phyloP scores from a whole-genome alignment of 805 yeast species.

The Candida silvicultrix region DNA sequence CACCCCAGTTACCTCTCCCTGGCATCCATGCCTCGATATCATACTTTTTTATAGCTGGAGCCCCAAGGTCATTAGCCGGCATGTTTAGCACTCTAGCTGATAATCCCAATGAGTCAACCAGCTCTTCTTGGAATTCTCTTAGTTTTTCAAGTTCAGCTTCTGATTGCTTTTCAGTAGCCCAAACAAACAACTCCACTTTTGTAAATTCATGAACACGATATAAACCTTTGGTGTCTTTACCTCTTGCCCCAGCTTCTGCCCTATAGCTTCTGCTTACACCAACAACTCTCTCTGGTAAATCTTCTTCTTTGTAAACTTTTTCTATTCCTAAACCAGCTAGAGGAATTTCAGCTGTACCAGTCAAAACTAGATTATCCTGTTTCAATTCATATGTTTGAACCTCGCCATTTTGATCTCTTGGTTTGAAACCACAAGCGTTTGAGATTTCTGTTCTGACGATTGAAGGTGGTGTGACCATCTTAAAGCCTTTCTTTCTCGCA shows the following conservation, averaged over 20 bases:
- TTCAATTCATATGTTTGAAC: slow-evolving; percentile 71
- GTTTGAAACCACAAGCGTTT: slow-evolving; percentile 90
- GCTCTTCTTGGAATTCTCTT: slow-evolving; percentile 54
- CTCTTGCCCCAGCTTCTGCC: slow-evolving; percentile 97
- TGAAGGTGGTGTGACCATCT: slow-evolving; percentile 75
- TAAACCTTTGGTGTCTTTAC: slow-evolving; percentile 84
- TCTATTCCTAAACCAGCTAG: slow-evolving; percentile 74
- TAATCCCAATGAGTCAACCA: slow-evolving; percentile 64
- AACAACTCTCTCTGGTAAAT: slow-evolving; percentile 54
- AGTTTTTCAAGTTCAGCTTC: slow-evolving; percentile 50
- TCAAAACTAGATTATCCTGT: slow-evolving; percentile 53
- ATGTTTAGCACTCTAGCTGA: slow-evolving; percentile 77
- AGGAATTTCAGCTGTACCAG: slow-evolving; percentile 96
- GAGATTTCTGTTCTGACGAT: slow-evolving; percentile 74
- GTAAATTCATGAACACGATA: slow-evolving; percentile 96
- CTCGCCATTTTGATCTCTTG: slow-evolving; percentile 82
- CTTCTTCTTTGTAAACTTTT: slow-evolving; percentile 31
- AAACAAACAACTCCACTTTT: slow-evolving; percentile 84
- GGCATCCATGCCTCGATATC: slow-evolving; percentile 99
- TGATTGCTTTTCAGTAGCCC: slow-evolving; percentile 48
- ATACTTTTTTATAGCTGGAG: slow-evolving; percentile 86
- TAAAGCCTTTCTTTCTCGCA: slow-evolving; percentile 65
- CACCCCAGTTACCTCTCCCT: slow-evolving; percentile 91
- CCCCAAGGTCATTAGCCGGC: slow-evolving; percentile 89
- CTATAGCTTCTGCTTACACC: slow-evolving; percentile 86